Evolutionary conservation across 768 basidiomycete genomes (phyloP), one percentile per base, ranked within the genome.

Genomic region (Boletus rubescentipes): DNA sequence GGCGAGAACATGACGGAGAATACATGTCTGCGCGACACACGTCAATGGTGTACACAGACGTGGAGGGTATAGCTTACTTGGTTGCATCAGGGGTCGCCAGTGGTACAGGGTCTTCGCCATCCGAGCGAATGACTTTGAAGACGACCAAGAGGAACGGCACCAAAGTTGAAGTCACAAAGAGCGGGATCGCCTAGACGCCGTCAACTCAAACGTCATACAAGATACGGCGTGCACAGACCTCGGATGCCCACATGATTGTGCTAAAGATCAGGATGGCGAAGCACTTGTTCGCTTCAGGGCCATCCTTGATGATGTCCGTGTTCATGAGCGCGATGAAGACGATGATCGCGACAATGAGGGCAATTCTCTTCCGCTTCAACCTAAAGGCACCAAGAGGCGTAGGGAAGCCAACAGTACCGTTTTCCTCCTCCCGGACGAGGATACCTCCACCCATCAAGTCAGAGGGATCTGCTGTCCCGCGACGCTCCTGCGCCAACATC

Each of bases 1-100:
- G 94, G 92, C 0, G 91, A 91, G 73, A 99, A 98, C 93, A 98
- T 98, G 45, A 84, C 80, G 0, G 92, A 91, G 70, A 98, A 98
- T 52, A 98, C 82, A 68, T 80, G 93, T 73, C 93, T 96, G 54
- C 21, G 57, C 11, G 15, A 26, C 7, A 5, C 14, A 14, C 12
- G 23, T 64, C 37, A 63, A 29, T 15, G 23, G 29, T 16, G 10
- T 11, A 15, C 20, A 41, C 23, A 15, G 18, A 38, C 11, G 1
- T n/a, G 0, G 11, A 6, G 20, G 29, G 4, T n/a, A n/a, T 8
- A 30, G 53, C 86, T 61, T 66, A 91, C 91, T 87, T 88, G 21
- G 95, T 92, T 1, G 93, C 93, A n/a, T 83, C 84, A 0, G 76
- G 71, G 1, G 90, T 77, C 1, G 76, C 61, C 46, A 95, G 56